Conservation (phyloP, 2,329 filamentous ascomycete species). For the Escovopsis sp. region DNA sequence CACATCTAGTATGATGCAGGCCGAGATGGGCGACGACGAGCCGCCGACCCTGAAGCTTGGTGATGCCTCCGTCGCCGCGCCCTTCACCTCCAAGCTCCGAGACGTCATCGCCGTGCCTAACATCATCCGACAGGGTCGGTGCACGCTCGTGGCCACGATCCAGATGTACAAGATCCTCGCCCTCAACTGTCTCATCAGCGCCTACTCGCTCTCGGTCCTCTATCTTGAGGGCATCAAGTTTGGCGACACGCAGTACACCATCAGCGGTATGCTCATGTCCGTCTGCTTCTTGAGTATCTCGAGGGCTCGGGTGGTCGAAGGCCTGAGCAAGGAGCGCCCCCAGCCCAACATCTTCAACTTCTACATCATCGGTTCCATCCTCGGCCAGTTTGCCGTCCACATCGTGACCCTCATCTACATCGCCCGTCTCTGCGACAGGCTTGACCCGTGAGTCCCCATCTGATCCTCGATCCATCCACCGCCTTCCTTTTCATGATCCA, state of each 20-base stretch:
- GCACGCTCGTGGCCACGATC: conserved; percentile 93
- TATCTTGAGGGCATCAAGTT: conserved; percentile 99
- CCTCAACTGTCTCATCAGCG: conserved; percentile 92
- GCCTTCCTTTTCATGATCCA: background rate
- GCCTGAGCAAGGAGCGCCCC: conserved; percentile 87
- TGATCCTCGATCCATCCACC: background rate
- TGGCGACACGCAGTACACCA: conserved; percentile 93
- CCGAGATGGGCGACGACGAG: conserved; percentile 74
- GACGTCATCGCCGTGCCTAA: conserved; percentile 96
- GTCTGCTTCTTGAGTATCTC: conserved; percentile 98
- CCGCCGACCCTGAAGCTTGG: conserved; percentile 93
- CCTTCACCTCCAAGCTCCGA: conserved; percentile 93
- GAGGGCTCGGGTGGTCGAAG: conserved; percentile 90
- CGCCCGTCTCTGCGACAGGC: conserved; percentile 69
- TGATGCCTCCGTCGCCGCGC: conserved; percentile 90
- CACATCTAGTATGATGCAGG: conserved; percentile 76
- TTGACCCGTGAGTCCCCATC: conserved; percentile 57
- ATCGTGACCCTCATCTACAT: conserved; percentile 91
- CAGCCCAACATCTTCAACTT: conserved; percentile 99
- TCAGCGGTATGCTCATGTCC: conserved; percentile 98
- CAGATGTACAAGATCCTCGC: conserved; percentile 99
- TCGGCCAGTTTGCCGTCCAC: conserved; percentile 93
- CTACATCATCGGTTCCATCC: conserved; percentile 95
- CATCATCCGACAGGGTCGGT: conserved; percentile 94
- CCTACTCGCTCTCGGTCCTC: conserved; percentile 89